Evolutionary conservation across 1,284 basidiomycete species (phyloP).

Genomic region (Kwoniella shivajii): DNA sequence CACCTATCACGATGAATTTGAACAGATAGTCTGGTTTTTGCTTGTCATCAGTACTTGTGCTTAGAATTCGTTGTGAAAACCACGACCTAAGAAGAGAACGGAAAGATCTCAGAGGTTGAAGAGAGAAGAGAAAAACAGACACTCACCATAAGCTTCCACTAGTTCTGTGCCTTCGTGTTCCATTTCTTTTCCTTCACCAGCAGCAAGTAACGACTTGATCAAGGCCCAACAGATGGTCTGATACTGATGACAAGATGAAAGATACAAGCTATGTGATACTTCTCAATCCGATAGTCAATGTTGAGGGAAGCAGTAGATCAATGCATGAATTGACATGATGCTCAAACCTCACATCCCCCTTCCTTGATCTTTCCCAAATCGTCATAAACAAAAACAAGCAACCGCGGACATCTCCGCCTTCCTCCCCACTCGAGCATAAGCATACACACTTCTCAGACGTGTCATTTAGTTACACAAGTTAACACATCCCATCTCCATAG

Average conservation of each 20-base stretch:
- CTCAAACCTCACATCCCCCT: neutral
- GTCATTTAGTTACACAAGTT: too few species aligned
- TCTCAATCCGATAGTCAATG: too few species aligned
- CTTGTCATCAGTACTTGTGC: neutral
- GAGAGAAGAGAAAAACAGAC: neutral
- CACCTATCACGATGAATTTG: slow-evolving; percentile 96
- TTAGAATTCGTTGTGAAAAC: too few species aligned
- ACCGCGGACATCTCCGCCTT: neutral
- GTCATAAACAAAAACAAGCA: neutral
- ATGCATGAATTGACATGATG: neutral
- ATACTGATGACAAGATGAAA: too few species aligned
- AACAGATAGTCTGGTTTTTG: slow-evolving; percentile 78
- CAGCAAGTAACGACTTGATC: neutral
- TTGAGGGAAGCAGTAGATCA: neutral
- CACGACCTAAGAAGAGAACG: too few species aligned
- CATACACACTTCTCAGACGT: too few species aligned
- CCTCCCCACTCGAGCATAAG: too few species aligned
- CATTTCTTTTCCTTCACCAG: slow-evolving; percentile 14
- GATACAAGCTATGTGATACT: too few species aligned
- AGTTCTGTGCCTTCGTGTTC: slow-evolving; percentile 77
- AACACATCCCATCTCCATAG: neutral
- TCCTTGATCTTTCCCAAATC: neutral
- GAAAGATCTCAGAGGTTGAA: too few species aligned
- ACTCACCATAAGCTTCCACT: slow-evolving; percentile 84
- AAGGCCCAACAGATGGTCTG: too few species aligned